Conservation (phyloP, 495 filamentous ascomycete species). For the Saxispiralis lemnorum region DNA sequence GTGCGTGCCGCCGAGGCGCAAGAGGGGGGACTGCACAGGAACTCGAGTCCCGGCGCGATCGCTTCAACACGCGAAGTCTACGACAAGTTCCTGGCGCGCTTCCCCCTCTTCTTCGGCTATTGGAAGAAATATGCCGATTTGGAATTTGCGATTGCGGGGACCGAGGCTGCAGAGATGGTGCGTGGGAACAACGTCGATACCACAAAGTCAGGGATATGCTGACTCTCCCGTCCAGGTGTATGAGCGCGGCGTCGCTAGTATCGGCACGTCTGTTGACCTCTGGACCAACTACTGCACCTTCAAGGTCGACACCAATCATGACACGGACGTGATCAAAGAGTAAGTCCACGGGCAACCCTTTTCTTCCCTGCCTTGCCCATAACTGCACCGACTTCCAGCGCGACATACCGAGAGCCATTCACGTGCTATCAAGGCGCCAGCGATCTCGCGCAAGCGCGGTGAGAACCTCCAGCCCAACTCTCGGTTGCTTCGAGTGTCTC, state of each 20-base stretch:
- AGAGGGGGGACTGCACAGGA: conserved; percentile 86
- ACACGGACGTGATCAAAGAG: conserved; percentile 92
- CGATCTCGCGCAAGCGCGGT: neutral
- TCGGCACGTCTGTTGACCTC: conserved; percentile 80
- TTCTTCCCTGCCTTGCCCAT: conserved; percentile 42
- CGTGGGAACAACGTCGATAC: conserved; percentile 7
- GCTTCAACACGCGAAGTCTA: conserved; percentile 67
- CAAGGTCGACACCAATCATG: conserved; percentile 93
- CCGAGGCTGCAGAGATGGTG: conserved; percentile 97
- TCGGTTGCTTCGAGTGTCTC: conserved; percentile 7
- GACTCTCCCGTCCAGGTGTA: conserved; percentile 42
- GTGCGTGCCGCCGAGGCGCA: conserved; percentile 64
- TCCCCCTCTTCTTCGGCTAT: conserved; percentile 89
- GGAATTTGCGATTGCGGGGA: conserved; percentile 90
- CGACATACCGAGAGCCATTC: neutral
- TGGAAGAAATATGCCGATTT: conserved; percentile 99
- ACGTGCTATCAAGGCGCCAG: neutral
- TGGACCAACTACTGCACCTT: conserved; percentile 96
- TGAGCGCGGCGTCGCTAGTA: conserved; percentile 84
- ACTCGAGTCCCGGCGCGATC: conserved; percentile 88
- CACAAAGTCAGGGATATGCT: neutral
- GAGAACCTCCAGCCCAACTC: conserved; percentile 7
- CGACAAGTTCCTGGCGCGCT: conserved; percentile 86
- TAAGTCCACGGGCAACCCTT: conserved; percentile 61
- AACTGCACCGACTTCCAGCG: conserved; percentile 7